Percentiles rank a stretch among this genome's conserved stretches.
phyloP scores from a whole-genome alignment of 345 rosid species.

The Aquilaria sinensis region DNA sequence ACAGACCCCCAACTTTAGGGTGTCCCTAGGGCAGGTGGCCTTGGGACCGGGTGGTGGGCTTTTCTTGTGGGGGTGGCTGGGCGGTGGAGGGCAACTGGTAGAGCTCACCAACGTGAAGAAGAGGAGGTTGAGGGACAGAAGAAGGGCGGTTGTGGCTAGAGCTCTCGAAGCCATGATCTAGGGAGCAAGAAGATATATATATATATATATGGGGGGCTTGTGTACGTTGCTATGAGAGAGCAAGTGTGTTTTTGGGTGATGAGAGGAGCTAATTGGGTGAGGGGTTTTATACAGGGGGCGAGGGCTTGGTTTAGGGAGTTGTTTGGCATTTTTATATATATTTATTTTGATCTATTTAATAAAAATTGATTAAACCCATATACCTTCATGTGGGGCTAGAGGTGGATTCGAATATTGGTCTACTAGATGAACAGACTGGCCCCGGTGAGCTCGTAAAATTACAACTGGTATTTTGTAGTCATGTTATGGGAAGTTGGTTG shows the following conservation, averaged over 20 bases:
- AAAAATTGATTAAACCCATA: constrained; percentile 2
- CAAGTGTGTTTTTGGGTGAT: constrained; percentile 9
- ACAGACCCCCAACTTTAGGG: constrained; percentile 65
- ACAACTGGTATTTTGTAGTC: too few relatives aligned
- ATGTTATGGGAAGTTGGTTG: too few relatives aligned
- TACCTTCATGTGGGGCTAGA: constrained; percentile 9
- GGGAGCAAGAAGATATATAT: not conserved
- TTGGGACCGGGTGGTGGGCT: constrained; percentile 6
- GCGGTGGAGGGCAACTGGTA: constrained; percentile 44
- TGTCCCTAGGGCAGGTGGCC: constrained; percentile 49
- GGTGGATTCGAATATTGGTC: not conserved
- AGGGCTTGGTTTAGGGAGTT: not conserved
- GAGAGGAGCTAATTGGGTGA: constrained; percentile 4
- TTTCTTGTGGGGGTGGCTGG: constrained; percentile 19
- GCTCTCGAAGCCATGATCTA: constrained; percentile 33
- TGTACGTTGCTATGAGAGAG: not conserved
- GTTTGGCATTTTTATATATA: not conserved
- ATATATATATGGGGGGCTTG: constrained; percentile 14
- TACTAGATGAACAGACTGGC: constrained; percentile 17
- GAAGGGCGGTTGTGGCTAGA: constrained; percentile 33
- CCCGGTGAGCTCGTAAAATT: not conserved
- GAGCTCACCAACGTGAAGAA: constrained; percentile 58
- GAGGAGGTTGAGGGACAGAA: constrained; percentile 52
- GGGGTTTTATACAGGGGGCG: constrained; percentile 23
- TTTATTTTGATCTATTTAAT: not conserved